phyloP scores from a whole-genome alignment of 352 stramenopile species.

The Globisporangium yorkense region DNA sequence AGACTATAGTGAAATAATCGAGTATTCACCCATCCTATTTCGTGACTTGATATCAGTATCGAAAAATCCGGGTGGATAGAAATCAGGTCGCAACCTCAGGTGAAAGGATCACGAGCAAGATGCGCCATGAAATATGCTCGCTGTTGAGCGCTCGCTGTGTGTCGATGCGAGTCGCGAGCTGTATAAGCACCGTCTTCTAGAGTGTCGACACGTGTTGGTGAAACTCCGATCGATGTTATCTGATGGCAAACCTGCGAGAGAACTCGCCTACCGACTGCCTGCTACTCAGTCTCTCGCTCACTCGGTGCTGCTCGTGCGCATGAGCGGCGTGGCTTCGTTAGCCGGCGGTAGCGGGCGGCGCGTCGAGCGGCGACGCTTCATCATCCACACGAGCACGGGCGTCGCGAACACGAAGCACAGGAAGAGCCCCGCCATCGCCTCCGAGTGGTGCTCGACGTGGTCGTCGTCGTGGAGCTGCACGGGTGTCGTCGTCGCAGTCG shows the following conservation, averaged over 20 bases:
- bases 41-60: neutral
- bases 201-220: no score
- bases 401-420: constrained; percentile 3
- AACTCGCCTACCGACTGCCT: neutral
- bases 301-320: constrained; percentile 1
- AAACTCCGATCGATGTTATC: no score
- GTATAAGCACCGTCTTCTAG: no score
- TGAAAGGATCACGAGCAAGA: no score
- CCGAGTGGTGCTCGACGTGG: neutral
- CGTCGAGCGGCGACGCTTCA: constrained; percentile 10
- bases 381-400: constrained; percentile 13
- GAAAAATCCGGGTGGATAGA: neutral
- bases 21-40: neutral
- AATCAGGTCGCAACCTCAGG: neutral
- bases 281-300: neutral
- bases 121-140: neutral
- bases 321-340: constrained; percentile 11
- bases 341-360: neutral
- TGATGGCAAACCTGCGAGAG: no score
- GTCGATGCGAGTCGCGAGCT: no score
- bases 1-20: neutral
- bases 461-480: neutral
- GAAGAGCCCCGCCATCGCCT: neutral
- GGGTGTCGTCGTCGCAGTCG: neutral
- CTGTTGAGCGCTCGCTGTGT: no score